Percentiles rank a stretch among this genome's conserved stretches.
phyloP scores from a whole-genome alignment of 768 basidiomycete species.

The Tubosaeta sp. region DNA sequence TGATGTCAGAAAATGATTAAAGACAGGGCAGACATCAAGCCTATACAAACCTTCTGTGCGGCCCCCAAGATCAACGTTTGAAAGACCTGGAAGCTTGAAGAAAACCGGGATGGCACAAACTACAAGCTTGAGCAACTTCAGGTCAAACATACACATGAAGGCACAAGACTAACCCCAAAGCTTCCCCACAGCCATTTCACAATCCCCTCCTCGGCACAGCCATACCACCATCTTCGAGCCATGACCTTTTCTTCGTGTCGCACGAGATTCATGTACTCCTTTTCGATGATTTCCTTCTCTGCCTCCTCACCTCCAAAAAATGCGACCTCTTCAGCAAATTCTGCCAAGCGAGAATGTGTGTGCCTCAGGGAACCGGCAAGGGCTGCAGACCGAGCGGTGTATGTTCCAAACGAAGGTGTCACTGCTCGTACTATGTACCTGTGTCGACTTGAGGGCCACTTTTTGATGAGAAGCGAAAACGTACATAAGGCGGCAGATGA shows the following conservation, averaged over 20 bases:
- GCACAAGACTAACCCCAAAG: slow-evolving; percentile 65
- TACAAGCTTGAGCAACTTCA: slow-evolving; percentile 48
- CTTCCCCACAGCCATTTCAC: slow-evolving; percentile 98
- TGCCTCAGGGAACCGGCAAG: slow-evolving; percentile 88
- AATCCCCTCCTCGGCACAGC: slow-evolving; percentile 89
- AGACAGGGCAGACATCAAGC: neutral
- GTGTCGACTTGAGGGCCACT: slow-evolving; percentile 1
- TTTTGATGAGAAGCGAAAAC: slow-evolving; percentile 28
- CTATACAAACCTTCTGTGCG: slow-evolving; percentile 74
- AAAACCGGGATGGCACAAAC: slow-evolving; percentile 95
- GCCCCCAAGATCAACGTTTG: slow-evolving; percentile 67
- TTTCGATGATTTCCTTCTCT: slow-evolving; percentile 88
- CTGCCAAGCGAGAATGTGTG: slow-evolving; percentile 85
- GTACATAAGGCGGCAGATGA: slow-evolving; percentile 74
- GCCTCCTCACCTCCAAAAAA: slow-evolving; percentile 85
- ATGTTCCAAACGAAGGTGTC: slow-evolving; percentile 90
- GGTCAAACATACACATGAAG: neutral
- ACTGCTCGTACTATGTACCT: slow-evolving; percentile 66
- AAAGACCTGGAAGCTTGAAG: slow-evolving; percentile 73
- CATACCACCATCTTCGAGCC: slow-evolving; percentile 81
- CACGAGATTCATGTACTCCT: slow-evolving; percentile 80
- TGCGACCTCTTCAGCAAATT: slow-evolving; percentile 86
- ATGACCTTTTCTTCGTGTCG: slow-evolving; percentile 83
- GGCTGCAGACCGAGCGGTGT: slow-evolving; percentile 83
- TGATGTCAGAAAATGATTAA: slow-evolving; percentile 24